Evolutionary conservation across 73 alveolate genomes (phyloP).

Genomic region (Uronychia binucleata): DNA sequence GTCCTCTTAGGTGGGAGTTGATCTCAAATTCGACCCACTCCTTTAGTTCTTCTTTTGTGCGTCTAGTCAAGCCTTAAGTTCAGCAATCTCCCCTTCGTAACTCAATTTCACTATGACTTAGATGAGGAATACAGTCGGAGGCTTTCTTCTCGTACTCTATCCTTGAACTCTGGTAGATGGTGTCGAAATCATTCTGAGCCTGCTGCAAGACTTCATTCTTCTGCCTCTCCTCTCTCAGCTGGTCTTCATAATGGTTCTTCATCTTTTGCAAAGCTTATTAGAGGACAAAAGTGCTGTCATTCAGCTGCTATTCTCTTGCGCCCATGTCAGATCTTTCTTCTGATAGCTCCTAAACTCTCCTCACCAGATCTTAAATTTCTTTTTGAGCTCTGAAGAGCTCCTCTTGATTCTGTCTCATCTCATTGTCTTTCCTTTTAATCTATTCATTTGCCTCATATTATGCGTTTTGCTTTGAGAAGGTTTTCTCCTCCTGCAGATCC

Average conservation of each 20-base stretch:
- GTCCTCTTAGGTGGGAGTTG: background rate
- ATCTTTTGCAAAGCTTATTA: background rate
- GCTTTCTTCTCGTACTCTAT: background rate
- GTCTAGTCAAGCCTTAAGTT: background rate
- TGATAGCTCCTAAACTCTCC: background rate
- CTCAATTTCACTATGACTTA: background rate
- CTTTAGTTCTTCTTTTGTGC: background rate
- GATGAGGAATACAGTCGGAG: background rate
- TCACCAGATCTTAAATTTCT: background rate
- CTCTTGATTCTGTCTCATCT: background rate
- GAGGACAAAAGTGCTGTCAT: background rate
- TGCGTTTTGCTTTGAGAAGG: too few relatives aligned
- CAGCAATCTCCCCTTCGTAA: background rate
- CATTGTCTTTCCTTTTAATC: background rate
- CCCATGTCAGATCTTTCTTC: background rate
- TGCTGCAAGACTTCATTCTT: background rate
- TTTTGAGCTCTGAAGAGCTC: background rate
- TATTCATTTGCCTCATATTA: background rate
- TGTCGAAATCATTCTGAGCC: background rate
- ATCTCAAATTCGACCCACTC: background rate
- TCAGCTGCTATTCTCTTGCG: background rate
- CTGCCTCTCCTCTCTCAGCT: background rate
- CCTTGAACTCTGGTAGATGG: background rate
- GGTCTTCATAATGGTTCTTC: background rate
- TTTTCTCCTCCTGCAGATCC: too few relatives aligned